Evolutionary conservation across 305 asterid species (phyloP).

Genomic region (Solanum hybrid): DNA sequence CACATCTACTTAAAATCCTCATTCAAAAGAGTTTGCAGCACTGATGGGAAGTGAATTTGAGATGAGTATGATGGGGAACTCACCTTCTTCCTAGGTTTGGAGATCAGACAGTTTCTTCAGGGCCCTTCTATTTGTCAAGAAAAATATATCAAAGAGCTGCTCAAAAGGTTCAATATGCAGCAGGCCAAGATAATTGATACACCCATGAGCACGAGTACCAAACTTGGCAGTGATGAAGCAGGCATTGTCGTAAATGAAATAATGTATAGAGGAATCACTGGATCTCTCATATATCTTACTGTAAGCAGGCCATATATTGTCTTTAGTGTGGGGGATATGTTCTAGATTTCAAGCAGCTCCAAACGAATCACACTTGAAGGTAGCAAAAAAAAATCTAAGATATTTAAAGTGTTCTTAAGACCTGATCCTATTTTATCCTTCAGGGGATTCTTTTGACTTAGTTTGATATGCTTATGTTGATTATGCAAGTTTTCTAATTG

Average conservation of each 20-base stretch:
- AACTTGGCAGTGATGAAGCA: neutral
- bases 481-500: neutral
- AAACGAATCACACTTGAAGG: neutral
- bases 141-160: neutral
- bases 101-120: neutral
- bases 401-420: too few relatives aligned
- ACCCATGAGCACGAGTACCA: neutral
- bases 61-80: neutral
- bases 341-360: neutral
- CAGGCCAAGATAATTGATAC: neutral
- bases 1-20: neutral
- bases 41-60: neutral
- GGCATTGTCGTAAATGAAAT: neutral
- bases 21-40: neutral
- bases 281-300: neutral
- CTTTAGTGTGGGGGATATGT: neutral
- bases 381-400: neutral
- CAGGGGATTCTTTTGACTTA: neutral
- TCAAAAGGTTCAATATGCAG: neutral
- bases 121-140: neutral
- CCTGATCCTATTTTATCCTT: neutral
- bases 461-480: neutral
- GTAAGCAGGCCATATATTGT: too few relatives aligned
- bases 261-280: neutral
- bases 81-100: neutral